phyloP scores from a whole-genome alignment of 2,329 filamentous ascomycete species.

The Phoma sp. region DNA sequence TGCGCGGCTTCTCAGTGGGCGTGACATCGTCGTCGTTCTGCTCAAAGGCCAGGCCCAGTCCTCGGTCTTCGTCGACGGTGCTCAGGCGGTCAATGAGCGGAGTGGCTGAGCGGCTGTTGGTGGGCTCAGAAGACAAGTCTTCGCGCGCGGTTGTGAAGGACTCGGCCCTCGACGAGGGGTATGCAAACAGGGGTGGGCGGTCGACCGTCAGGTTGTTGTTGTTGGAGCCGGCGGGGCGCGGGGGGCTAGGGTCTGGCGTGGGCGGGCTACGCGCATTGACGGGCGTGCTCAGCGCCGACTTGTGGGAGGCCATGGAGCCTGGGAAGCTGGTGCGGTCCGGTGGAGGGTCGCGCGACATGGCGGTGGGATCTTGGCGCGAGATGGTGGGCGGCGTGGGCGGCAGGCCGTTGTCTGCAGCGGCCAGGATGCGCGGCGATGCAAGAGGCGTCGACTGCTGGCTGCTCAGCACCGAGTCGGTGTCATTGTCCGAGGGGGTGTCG shows the following conservation, averaged over 20 bases:
- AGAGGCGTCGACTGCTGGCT: slow-evolving; percentile 38
- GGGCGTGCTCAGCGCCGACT: slow-evolving; percentile 49
- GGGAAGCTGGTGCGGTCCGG: slow-evolving; percentile 50
- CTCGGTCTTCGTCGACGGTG: slow-evolving; percentile 40
- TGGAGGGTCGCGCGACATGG: slow-evolving; percentile 31
- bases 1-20: slow-evolving; percentile 34
- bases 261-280: slow-evolving; percentile 50
- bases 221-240: slow-evolving; percentile 35
- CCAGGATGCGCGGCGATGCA: slow-evolving; percentile 33
- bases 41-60: slow-evolving; percentile 47
- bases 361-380: slow-evolving; percentile 35
- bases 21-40: slow-evolving; percentile 38
- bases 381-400: slow-evolving; percentile 55
- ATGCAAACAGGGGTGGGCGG: slow-evolving; percentile 38
- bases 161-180: slow-evolving; percentile 53
- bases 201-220: slow-evolving; percentile 11
- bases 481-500: slow-evolving; percentile 31
- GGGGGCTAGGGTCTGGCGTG: slow-evolving; percentile 48
- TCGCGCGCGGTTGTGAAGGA: slow-evolving; percentile 56
- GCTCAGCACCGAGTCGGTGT: slow-evolving; percentile 33
- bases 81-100: slow-evolving; percentile 37
- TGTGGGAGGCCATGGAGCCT: slow-evolving; percentile 48
- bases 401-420: slow-evolving; percentile 45
- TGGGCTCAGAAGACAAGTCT: slow-evolving; percentile 45
- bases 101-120: slow-evolving; percentile 38